phyloP scores from a whole-genome alignment of 495 filamentous ascomycete species.

The Pyrenula massariospora region DNA sequence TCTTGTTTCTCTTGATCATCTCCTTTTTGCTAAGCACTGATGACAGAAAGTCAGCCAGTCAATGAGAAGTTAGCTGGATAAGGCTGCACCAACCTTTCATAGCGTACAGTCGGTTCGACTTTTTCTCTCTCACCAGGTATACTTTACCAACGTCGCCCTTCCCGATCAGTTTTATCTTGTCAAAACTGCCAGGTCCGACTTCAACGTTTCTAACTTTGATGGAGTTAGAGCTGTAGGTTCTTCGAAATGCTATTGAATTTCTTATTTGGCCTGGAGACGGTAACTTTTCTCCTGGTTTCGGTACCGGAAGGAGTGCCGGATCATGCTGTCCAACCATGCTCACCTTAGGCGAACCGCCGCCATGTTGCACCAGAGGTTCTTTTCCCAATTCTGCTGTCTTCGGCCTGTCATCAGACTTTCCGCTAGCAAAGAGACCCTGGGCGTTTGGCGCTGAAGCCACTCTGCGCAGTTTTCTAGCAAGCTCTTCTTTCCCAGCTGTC shows the following conservation, averaged over 20 bases:
- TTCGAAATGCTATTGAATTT: constrained; percentile 61
- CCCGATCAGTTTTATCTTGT: constrained; percentile 98
- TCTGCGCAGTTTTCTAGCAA: constrained; percentile 81
- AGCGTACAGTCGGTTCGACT: constrained; percentile 85
- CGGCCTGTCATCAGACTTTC: constrained; percentile 55
- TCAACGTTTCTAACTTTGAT: constrained; percentile 97
- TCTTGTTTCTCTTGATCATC: constrained; percentile 99
- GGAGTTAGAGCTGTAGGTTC: constrained; percentile 97
- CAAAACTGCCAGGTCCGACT: constrained; percentile 89
- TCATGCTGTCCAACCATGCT: constrained; percentile 41
- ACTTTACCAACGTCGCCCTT: constrained; percentile 99
- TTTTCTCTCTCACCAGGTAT: constrained; percentile 95
- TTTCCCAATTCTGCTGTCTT: constrained; percentile 73
- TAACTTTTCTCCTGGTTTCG: constrained; percentile 28
- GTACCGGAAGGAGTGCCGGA: constrained; percentile 27
- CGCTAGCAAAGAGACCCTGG: constrained; percentile 73
- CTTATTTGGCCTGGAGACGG: constrained; percentile 41
- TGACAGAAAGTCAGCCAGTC: constrained; percentile 12
- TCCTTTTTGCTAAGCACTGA: constrained; percentile 97
- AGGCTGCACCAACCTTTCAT: constrained; percentile 72
- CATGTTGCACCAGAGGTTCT: constrained; percentile 53
- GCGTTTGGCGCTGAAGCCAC: constrained; percentile 96
- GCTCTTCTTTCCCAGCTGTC: constrained; percentile 76
- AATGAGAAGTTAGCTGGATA: constrained; percentile 19
- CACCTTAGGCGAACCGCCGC: constrained; percentile 38